Base-by-base conservation (phyloP, 345 rosid species). In the Microcos paniculata region DNA sequence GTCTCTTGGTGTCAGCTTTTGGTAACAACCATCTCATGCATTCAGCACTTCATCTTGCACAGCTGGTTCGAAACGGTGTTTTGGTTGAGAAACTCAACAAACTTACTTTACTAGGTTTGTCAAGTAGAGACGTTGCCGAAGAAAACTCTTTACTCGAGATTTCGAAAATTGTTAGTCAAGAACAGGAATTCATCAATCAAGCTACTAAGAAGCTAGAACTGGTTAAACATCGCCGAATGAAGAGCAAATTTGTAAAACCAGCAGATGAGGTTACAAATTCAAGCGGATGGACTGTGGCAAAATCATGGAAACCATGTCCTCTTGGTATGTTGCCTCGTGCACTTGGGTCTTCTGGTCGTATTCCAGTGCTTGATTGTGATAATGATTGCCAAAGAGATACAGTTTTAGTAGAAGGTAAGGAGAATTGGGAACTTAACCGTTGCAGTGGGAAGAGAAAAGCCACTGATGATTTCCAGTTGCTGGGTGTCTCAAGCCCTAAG, bases 281-380 rank as follows among this genome's bases (percentile, higher is more conserved):
- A 55, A 75, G 77, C 55, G 80, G 84, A 78, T 92, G 97, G 98
- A 80, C 67, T 35, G 84, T 86, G 69, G 89, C 83, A 18, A 85
- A 89, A 75, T 84, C 90, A 0, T 93, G 98, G 97, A 93, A 83
- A 73, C 86, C 96, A 11, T 95, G 98, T 78, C 96, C 98, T 3
- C 88, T 91, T 59, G 96, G 99, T 49, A 90, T 82, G 88, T 65
- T 93, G 88, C 97, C 98, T 26, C 78, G 75, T 33, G 84, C 80
- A 69, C 81, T 85, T 19, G 91, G 92, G 8, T 88, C 87, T 74
- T 90, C 94, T 8, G 91, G 93, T 42, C 74, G 76, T 62, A 86
- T 93, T 64, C 94, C 99, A 62, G 76, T 75, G 72, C 94, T 95
- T 30, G 90, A 82, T 78, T 38, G 56, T 43, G 31, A 62, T 1